A percentile compares a stretch with the other conserved stretches of the same genome.
These are phyloP conservation scores for Candida ipomoeae DNA, from an alignment of 805 yeast genomes.

Conservation along the genomic window DNA sequence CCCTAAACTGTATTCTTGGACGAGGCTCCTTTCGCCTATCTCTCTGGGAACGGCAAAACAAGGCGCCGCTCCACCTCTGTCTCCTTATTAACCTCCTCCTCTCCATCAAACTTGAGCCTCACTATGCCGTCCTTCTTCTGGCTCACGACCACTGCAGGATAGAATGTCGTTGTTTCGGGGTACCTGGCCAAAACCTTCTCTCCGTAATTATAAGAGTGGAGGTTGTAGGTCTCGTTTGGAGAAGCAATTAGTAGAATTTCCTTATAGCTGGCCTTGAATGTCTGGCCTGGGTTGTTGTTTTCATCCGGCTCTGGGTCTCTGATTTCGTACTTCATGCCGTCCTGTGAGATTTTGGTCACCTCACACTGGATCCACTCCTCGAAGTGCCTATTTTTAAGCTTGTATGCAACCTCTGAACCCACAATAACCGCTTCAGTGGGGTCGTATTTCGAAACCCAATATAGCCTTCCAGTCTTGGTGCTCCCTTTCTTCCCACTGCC, in stretches of 20 bases:
- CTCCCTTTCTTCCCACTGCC: conserved; percentile 16
- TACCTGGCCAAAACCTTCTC: conserved; percentile 86
- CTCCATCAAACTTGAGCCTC: conserved; percentile 86
- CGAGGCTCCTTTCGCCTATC: conserved; percentile 1
- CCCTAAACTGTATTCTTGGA: too few relatives aligned
- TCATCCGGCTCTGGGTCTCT: conserved; percentile 98
- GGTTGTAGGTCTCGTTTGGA: conserved; percentile 33
- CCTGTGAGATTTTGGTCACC: conserved; percentile 70
- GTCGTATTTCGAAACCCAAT: conserved; percentile 52
- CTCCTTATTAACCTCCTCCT: conserved; percentile 93
- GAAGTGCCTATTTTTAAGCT: conserved; percentile 62
- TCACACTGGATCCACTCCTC: conserved; percentile 98
- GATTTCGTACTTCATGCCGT: conserved; percentile 75
- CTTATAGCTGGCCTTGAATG: conserved; percentile 76
- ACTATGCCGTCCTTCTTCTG: conserved; percentile 72
- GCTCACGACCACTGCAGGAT: conserved; percentile 88
- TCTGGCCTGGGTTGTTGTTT: conserved; percentile 78
- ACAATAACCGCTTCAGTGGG: conserved; percentile 53
- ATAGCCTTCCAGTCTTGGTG: conserved; percentile 41
- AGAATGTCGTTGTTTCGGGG: conserved; percentile 96
- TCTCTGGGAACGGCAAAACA: conserved; percentile 70
- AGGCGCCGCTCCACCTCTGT: conserved; percentile 85
- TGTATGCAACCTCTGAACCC: conserved; percentile 87
- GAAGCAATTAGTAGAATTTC: conserved; percentile 76
- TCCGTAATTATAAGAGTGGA: conserved; percentile 63